phyloP scores from a whole-genome alignment of 2,329 filamentous ascomycete genomes.

The Bretziella fagacearum region DNA sequence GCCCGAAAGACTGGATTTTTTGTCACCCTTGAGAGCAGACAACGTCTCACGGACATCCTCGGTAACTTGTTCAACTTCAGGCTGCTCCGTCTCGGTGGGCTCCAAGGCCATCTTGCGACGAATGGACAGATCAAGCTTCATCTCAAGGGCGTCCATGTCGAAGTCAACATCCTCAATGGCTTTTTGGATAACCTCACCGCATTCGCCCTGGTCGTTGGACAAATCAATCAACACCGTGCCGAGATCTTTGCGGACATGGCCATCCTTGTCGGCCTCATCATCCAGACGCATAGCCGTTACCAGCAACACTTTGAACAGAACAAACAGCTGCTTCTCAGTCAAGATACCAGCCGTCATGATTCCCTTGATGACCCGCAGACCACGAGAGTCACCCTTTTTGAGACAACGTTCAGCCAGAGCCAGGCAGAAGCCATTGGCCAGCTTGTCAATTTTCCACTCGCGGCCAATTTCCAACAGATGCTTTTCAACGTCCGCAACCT shows the following conservation, averaged over 20 bases:
- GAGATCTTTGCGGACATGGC: conserved; percentile 43
- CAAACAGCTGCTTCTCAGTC: conserved; percentile 43
- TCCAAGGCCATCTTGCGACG: conserved; percentile 37
- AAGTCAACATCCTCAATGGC: conserved; percentile 50
- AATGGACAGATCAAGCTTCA: conserved; percentile 55
- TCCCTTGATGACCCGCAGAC: conserved; percentile 41
- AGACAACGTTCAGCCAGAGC: conserved; percentile 44
- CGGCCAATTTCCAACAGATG: conserved; percentile 44
- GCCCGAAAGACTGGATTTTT: conserved; percentile 26
- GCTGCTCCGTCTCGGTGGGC: conserved; percentile 29
- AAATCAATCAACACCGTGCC: conserved; percentile 50
- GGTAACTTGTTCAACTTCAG: conserved; percentile 27
- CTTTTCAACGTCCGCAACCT: conserved; percentile 40
- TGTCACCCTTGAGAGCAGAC: conserved; percentile 23
- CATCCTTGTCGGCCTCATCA: conserved; percentile 35
- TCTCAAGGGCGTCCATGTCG: conserved; percentile 58
- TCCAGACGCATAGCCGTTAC: conserved; percentile 41
- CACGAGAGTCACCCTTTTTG: conserved; percentile 40
- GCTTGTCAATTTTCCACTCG: conserved; percentile 50
- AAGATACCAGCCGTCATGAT: conserved; percentile 44
- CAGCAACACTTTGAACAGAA: conserved; percentile 49
- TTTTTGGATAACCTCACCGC: conserved; percentile 47
- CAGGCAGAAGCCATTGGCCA: conserved; percentile 55
- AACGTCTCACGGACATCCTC: conserved; percentile 27
- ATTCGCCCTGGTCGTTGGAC: conserved; percentile 39